phyloP scores from a whole-genome alignment of 129 eudicot species.

The Flaveria brownii region DNA sequence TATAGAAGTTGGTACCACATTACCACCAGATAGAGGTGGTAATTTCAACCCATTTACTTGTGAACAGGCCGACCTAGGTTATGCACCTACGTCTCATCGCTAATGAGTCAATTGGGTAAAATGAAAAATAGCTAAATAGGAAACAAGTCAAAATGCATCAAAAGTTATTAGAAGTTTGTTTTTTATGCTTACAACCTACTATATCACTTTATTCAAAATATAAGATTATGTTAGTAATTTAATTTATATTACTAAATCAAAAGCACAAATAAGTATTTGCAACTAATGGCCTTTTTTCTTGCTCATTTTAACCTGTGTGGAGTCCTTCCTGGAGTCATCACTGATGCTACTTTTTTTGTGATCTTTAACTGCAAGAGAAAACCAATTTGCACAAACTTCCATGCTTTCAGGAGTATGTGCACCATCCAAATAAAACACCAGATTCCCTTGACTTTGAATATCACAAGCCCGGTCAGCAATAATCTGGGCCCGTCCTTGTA shows the following conservation, averaged over 20 bases:
- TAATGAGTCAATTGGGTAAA: constrained; percentile 1
- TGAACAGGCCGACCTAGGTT: neutral
- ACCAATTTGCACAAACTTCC: constrained; percentile 95
- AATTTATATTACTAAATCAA: neutral
- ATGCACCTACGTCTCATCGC: neutral
- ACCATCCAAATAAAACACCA: constrained; percentile 86
- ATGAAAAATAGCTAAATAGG: neutral
- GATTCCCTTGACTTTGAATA: constrained; percentile 56
- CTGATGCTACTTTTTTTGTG: constrained; percentile 22
- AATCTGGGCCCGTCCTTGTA: constrained; percentile 94
- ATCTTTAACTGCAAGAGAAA: constrained; percentile 59
- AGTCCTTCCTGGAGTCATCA: constrained; percentile 39
- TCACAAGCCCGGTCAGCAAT: constrained; percentile 57
- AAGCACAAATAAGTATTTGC: neutral
- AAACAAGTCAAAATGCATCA: constrained; percentile 6
- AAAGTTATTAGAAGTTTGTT: neutral
- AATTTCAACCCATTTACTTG: neutral
- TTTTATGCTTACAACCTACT: constrained; percentile 2
- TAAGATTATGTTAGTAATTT: neutral
- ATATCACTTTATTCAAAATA: neutral
- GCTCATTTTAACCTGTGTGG: constrained; percentile 57
- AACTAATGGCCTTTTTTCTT: neutral
- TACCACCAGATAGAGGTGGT: neutral
- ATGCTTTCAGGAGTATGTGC: constrained; percentile 99
- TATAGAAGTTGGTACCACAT: neutral